Evolutionary conservation across 352 stramenopile species (phyloP), one percentile per base, ranked within the genome.

Genomic region (Elongisporangium undulatum): DNA sequence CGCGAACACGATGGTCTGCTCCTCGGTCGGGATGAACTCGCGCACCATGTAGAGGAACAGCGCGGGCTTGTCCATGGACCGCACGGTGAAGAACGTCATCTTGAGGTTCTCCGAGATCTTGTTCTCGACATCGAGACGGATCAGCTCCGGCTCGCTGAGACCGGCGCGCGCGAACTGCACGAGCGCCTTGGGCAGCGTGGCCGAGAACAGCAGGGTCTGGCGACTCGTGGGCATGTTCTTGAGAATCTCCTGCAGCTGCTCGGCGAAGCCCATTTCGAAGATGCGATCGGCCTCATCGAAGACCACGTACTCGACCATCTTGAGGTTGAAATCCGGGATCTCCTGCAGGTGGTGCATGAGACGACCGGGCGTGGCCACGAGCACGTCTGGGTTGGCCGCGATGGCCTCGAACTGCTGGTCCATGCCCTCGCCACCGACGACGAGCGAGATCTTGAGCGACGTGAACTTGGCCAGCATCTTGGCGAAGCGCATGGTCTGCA

Each of bases 201-300:
- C 97, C 5, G 89, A 97, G 72, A 98, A 98, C 17, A 99, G 73
- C 59, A 99, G 68, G 48, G 94, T 98, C 76, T 96, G 82, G 50
- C 85, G 72, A 69, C 61, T 87, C 16, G 73, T 71, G 2, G 94
- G 90, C 82, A 99, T 96, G 52, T 83, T 94, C 59, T 82, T 89
- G 17, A 96, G 66, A 73, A 98, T 97, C 70, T 98, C 85, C 53
- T 98, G 79, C 54, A 99, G 72, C 75, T 99, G 97, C 63, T 98
- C 82, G 0, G 95, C 93, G 69, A 99, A 99, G 16, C 98, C 98
- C 97, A 99, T 99, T 71, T 99, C 98, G 72, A 99, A 99, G 16
- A 99, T 88, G 38, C 98, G 87, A 85, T 99, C 98, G 13, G 97
- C 98, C 72, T 99, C 98, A 68, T 99, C 98, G 67, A 99, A 98